Percentiles rank a stretch among this genome's conserved stretches.
Conservation (phyloP, 352 stramenopile species). For the Phytophthora citricola region DNA sequence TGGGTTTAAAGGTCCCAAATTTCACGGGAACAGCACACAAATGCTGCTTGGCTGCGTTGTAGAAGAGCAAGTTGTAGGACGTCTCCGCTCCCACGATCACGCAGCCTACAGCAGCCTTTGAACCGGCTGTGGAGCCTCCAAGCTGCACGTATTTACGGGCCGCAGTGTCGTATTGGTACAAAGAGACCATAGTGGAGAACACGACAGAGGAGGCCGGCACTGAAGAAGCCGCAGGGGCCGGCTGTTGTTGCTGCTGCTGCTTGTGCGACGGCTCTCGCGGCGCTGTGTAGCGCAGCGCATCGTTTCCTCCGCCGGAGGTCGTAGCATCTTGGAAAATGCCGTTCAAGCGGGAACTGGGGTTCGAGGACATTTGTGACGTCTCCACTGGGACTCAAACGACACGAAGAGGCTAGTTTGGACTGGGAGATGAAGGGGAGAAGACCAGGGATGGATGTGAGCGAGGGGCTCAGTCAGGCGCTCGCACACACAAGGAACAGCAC, state of each 20-base stretch:
- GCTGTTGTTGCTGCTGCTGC: conserved; percentile 26
- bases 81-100: conserved; percentile 73
- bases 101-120: conserved; percentile 59
- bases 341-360: conserved; percentile 60
- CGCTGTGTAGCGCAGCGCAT: conserved; percentile 72
- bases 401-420: neutral
- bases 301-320: conserved; percentile 47
- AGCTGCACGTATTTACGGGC: conserved; percentile 70
- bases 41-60: conserved; percentile 74
- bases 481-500: conserved; percentile 1
- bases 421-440: conserved; percentile 11
- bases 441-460: neutral
- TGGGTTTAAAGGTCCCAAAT: conserved; percentile 63
- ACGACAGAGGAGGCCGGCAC: conserved; percentile 51
- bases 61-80: conserved; percentile 79
- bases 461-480: neutral
- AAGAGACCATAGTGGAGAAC: conserved; percentile 68
- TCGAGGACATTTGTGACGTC: conserved; percentile 37
- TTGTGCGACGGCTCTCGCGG: conserved; percentile 64
- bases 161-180: conserved; percentile 76
- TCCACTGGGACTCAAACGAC: neutral
- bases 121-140: conserved; percentile 41
- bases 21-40: conserved; percentile 64
- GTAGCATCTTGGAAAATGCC: conserved; percentile 62
- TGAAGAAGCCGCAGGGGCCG: conserved; percentile 25